Percentiles rank a stretch among this genome's conserved stretches.
These are phyloP conservation scores for Neonectria ditissima DNA, from an alignment of 2,329 filamentous ascomycete genomes.

Conservation along the genomic window DNA sequence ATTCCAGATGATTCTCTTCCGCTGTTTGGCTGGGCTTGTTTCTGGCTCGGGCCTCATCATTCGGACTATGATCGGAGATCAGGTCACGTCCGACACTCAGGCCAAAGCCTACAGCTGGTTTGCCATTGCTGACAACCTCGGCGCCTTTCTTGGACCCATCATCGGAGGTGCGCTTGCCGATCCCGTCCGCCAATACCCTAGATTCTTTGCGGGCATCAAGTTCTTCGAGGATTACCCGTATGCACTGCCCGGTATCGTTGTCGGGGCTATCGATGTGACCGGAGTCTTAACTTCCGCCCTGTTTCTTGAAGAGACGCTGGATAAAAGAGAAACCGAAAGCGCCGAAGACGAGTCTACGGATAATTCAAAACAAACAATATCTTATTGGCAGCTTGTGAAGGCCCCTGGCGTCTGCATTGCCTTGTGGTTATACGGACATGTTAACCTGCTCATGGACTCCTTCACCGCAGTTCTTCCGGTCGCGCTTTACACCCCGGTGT, in stretches of 20 bases:
- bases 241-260: constrained; percentile 65
- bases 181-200: constrained; percentile 72
- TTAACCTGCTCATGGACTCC: constrained; percentile 73
- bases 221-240: constrained; percentile 66
- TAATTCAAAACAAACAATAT: background rate
- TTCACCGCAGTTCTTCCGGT: constrained; percentile 79
- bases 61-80: constrained; percentile 81
- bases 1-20: constrained; percentile 79
- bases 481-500: constrained; percentile 73
- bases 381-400: constrained; percentile 62
- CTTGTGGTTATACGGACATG: constrained; percentile 73
- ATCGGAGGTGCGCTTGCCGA: constrained; percentile 77
- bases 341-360: constrained; percentile 22
- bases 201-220: constrained; percentile 57
- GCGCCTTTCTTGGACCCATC: constrained; percentile 78
- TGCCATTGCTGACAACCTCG: constrained; percentile 79
- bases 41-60: constrained; percentile 80
- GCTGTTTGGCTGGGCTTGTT: constrained; percentile 79
- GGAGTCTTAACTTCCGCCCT: constrained; percentile 64
- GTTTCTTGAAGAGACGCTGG: constrained; percentile 73
- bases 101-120: constrained; percentile 81
- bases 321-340: constrained; percentile 33
- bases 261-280: constrained; percentile 66
- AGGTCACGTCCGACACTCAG: constrained; percentile 76
- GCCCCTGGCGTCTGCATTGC: constrained; percentile 74